Conservation (phyloP, 352 stramenopile genomes). For the Blastocystis sp. region DNA sequence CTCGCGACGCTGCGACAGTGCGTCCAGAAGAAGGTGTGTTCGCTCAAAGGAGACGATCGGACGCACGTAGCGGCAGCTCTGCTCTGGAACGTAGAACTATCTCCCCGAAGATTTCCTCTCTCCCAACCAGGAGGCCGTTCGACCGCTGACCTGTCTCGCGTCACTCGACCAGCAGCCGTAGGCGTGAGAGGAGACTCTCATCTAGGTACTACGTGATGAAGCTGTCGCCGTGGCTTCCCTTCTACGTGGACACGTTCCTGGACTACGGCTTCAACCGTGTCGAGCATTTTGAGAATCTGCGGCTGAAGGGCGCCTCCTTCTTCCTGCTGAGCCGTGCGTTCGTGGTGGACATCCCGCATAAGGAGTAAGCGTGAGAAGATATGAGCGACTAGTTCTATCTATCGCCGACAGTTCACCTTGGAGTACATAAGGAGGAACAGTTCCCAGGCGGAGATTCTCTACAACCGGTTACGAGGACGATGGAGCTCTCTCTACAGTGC, state of each 20-base stretch:
- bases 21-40: background rate
- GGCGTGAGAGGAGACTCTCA: background rate
- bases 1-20: too few relatives aligned
- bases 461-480: background rate
- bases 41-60: too few relatives aligned
- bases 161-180: background rate
- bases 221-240: background rate
- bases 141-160: background rate
- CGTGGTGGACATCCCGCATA: background rate
- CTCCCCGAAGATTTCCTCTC: background rate
- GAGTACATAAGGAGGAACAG: background rate
- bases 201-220: slow-evolving; percentile 46
- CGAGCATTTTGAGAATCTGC: slow-evolving; percentile 9
- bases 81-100: too few relatives aligned
- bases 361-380: background rate
- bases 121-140: background rate
- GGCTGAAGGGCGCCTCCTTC: background rate
- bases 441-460: slow-evolving; percentile 1
- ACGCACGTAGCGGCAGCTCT: too few relatives aligned
- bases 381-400: background rate
- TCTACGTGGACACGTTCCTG: slow-evolving; percentile 1
- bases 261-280: slow-evolving; percentile 38
- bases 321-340: background rate
- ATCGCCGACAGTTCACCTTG: background rate
- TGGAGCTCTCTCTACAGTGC: background rate